A percentile compares a stretch with the other conserved stretches of the same genome.
Conservation (phyloP, 257 asterid genomes). For the Nyctanthes arbortristis region DNA sequence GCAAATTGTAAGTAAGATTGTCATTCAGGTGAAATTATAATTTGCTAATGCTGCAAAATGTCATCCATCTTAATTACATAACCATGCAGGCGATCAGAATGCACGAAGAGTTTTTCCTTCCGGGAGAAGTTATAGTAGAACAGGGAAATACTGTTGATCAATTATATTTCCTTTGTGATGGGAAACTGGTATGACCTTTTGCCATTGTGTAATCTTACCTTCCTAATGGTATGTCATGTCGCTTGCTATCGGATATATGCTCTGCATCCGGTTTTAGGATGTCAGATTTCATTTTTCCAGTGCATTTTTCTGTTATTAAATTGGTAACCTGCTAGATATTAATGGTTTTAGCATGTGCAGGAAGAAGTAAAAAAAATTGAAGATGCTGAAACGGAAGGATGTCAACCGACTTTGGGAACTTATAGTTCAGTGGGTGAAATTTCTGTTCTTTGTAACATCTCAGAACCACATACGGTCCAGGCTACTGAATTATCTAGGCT, state of each 20-base stretch:
- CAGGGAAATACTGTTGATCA: conserved; percentile 57
- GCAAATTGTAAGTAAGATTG: conserved; percentile 56
- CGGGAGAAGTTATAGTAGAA: conserved; percentile 67
- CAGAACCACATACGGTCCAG: conserved; percentile 46
- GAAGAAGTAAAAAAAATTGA: conserved; percentile 46
- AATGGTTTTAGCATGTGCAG: conserved; percentile 32
- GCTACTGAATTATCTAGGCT: conserved; percentile 55
- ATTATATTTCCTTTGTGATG: conserved; percentile 60
- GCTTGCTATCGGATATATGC: not conserved
- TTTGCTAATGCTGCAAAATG: not conserved
- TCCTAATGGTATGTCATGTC: not conserved
- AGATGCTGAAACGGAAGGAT: conserved; percentile 36
- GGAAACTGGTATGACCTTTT: conserved; percentile 51
- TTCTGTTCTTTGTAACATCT: conserved; percentile 57
- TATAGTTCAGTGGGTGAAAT: conserved; percentile 53
- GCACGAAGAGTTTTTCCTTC: conserved; percentile 74
- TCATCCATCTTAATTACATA: not conserved
- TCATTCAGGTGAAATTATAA: not conserved
- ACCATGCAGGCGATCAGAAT: conserved; percentile 46
- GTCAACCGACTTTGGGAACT: conserved; percentile 30
- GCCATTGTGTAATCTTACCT: not conserved
- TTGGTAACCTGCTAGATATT: not conserved
- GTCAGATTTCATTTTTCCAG: not conserved
- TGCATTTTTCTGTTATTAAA: not conserved
- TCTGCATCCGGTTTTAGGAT: not conserved